Conservation (phyloP, 257 asterid species). For the Catharanthus roseus region DNA sequence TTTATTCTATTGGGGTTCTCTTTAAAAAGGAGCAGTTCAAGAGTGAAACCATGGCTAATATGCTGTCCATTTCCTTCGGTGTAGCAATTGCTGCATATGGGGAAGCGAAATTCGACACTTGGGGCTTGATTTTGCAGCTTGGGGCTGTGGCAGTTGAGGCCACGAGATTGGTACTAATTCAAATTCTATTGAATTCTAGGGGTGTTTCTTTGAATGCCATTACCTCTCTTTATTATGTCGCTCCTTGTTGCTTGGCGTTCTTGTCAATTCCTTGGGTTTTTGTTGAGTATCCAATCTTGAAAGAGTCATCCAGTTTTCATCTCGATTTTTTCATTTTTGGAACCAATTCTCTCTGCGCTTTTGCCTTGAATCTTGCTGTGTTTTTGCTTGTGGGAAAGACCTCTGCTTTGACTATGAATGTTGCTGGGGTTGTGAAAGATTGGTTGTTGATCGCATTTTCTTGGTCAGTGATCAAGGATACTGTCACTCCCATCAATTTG, state of each 20-base stretch:
- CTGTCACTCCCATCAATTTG: conserved; percentile 25
- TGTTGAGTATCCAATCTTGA: conserved; percentile 21
- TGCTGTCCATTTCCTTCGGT: conserved; percentile 6
- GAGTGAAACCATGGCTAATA: conserved; percentile 3
- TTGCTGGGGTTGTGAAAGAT: conserved; percentile 31
- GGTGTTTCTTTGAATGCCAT: conserved; percentile 10
- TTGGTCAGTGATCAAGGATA: conserved; percentile 27
- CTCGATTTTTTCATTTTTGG: conserved; percentile 21
- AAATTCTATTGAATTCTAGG: conserved; percentile 9
- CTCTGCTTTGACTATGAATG: conserved; percentile 31
- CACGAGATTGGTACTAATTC: conserved; percentile 10
- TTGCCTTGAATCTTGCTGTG: conserved; percentile 25
- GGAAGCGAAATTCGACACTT: conserved; percentile 5
- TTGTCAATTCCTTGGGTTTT: conserved; percentile 9
- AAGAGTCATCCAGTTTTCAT: conserved; percentile 12
- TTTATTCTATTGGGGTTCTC: conserved; percentile 6
- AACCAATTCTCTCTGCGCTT: conserved; percentile 26
- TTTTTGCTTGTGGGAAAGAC: conserved; percentile 27
- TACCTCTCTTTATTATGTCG: conserved; percentile 15
- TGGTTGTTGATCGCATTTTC: conserved; percentile 29
- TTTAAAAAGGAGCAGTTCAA: background rate
- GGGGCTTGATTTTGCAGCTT: conserved; percentile 12
- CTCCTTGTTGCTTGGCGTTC: conserved; percentile 13
- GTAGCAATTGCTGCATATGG: conserved; percentile 13
- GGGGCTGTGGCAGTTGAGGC: conserved; percentile 15